Evolutionary conservation across 371 early-diverging fungal species (phyloP).

Genomic region (Polyrhizophydium stewartii): DNA sequence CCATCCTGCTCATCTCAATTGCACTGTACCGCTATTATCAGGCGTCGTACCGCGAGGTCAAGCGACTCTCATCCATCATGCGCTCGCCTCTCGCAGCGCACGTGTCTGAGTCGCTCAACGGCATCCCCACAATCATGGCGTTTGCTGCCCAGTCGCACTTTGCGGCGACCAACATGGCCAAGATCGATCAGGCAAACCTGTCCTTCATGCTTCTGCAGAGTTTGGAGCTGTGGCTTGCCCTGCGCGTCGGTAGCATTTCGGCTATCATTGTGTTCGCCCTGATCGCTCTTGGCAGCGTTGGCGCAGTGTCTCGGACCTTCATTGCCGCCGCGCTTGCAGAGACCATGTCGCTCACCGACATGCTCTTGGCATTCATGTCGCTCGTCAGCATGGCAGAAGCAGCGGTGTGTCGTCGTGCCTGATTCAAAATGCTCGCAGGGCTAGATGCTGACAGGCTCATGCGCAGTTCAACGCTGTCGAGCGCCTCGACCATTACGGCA

Average conservation of each 20-base stretch:
- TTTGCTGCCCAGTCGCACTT: background rate
- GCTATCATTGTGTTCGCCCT: background rate
- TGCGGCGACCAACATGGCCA: background rate
- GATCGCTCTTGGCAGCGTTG: background rate
- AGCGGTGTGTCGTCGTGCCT: no score
- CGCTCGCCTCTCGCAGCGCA: background rate
- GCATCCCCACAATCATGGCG: background rate
- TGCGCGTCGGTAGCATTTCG: background rate
- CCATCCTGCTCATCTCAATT: no score
- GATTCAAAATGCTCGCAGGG: no score
- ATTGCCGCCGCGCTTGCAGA: no score
- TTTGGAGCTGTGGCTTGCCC: background rate
- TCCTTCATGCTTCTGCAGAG: background rate
- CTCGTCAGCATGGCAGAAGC: no score
- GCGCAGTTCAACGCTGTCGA: conserved; percentile 23
- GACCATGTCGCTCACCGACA: no score
- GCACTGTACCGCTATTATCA: background rate
- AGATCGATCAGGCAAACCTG: background rate
- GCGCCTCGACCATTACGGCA: conserved; percentile 52
- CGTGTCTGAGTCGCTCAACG: background rate
- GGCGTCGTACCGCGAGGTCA: background rate
- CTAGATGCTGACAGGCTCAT: background rate
- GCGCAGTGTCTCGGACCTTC: no score
- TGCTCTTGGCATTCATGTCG: no score
- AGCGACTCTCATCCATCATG: background rate